Percentiles rank a stretch among this genome's conserved stretches.
Evolutionary conservation across 306 rosid species (phyloP).

Genomic region (Castanospermum australe): DNA sequence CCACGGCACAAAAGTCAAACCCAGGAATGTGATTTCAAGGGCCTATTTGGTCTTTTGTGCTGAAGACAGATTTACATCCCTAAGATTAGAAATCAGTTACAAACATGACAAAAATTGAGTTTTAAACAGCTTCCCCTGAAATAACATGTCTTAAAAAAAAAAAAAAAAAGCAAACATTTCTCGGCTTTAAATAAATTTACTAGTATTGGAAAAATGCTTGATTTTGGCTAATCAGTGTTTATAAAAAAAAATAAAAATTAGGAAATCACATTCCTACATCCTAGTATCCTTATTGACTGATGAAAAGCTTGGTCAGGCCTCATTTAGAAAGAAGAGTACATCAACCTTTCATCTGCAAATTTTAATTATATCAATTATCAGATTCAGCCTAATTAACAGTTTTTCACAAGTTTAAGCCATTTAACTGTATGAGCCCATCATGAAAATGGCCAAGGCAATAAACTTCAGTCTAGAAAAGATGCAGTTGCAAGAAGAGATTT

Average conservation of each 20-base stretch:
- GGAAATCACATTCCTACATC: neutral
- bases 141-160: neutral
- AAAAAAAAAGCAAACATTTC: neutral
- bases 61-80: neutral
- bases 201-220: neutral
- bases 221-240: neutral
- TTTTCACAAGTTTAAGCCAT: neutral
- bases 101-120: neutral
- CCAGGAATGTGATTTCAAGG: neutral
- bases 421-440: conserved; percentile 4
- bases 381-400: neutral
- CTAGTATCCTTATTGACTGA: neutral
- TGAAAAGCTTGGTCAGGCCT: neutral
- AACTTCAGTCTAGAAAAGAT: conserved; percentile 1
- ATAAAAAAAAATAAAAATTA: neutral
- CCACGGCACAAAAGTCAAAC: neutral
- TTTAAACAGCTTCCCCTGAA: neutral
- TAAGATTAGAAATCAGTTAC: neutral
- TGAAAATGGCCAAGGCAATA: conserved; percentile 14
- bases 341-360: neutral
- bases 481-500: neutral
- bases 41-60: neutral
- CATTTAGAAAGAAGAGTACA: neutral
- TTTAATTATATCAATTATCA: neutral
- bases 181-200: neutral